phyloP scores from a whole-genome alignment of 2,329 filamentous ascomycete genomes.

The Gaeumannomyces tritici region DNA sequence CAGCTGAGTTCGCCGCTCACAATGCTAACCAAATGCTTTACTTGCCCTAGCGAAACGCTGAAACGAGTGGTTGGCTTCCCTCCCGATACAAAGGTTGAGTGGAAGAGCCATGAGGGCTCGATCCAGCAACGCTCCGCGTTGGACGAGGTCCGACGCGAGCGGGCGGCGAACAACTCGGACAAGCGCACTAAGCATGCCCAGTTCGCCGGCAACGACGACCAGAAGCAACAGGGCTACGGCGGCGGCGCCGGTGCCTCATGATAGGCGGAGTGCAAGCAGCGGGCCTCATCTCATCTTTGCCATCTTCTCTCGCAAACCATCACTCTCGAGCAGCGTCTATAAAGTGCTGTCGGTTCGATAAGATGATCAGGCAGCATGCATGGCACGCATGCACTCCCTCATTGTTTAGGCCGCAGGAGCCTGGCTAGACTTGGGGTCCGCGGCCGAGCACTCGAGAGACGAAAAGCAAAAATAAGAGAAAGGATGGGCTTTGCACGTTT shows the following conservation, averaged over 20 bases:
- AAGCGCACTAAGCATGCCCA: conserved; percentile 22
- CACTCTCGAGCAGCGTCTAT: neutral
- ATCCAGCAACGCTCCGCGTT: conserved; percentile 87
- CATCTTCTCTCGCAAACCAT: neutral
- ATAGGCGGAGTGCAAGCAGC: neutral
- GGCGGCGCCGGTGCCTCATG: neutral
- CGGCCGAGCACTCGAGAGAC: neutral
- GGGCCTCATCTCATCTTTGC: neutral
- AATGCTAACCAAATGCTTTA: neutral
- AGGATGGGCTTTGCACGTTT: neutral
- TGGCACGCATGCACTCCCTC: neutral
- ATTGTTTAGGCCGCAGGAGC: neutral
- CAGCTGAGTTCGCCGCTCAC: neutral
- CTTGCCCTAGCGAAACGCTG: conserved; percentile 67
- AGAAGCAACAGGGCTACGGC: conserved; percentile 8
- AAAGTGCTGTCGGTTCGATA: neutral
- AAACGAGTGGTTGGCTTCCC: conserved; percentile 83
- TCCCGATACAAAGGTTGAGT: conserved; percentile 80
- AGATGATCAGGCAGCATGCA: neutral
- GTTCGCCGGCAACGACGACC: conserved; percentile 19
- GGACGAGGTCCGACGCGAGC: conserved; percentile 85
- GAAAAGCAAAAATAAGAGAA: neutral
- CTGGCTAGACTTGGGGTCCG: neutral
- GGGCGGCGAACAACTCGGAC: conserved; percentile 42
- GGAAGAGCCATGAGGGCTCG: conserved; percentile 93